Evolutionary conservation across 768 basidiomycete genomes (phyloP).

Genomic region (Pulveroboletus frians): DNA sequence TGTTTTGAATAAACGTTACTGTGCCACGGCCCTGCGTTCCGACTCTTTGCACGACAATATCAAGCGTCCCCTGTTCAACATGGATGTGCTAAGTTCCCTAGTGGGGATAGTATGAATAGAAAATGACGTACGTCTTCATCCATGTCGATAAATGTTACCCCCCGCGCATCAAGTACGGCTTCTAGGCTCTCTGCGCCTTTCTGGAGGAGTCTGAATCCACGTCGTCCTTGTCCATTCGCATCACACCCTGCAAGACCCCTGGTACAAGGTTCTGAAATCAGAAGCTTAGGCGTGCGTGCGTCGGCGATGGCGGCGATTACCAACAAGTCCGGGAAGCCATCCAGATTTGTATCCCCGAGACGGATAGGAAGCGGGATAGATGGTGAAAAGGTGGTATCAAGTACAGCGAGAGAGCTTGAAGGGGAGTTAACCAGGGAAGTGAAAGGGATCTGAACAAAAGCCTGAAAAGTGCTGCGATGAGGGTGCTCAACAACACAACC

Average conservation of each 20-base stretch:
- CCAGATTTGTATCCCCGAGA: conserved; percentile 85
- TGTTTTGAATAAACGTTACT: conserved; percentile 86
- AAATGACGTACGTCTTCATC: conserved; percentile 81
- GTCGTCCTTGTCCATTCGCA: conserved; percentile 42
- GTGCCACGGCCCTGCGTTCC: conserved; percentile 61
- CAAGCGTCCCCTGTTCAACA: conserved; percentile 70
- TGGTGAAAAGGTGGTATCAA: conserved; percentile 61
- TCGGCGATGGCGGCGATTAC: conserved; percentile 43
- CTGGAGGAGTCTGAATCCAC: conserved; percentile 58
- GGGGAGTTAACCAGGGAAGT: conserved; percentile 49
- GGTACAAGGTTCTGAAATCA: conserved; percentile 60
- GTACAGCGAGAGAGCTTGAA: conserved; percentile 56
- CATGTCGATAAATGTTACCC: conserved; percentile 80
- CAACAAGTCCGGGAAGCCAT: conserved; percentile 90
- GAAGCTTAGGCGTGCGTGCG: conserved; percentile 52
- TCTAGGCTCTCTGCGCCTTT: conserved; percentile 60
- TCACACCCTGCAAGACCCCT: conserved; percentile 55
- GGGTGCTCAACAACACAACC: not conserved
- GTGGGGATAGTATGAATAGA: not conserved
- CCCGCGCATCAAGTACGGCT: conserved; percentile 69
- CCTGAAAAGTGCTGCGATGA: conserved; percentile 35
- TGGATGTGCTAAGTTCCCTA: not conserved
- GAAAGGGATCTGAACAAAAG: conserved; percentile 62
- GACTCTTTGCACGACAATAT: conserved; percentile 85
- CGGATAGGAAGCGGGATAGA: conserved; percentile 72